Evolutionary conservation across 805 yeast species (phyloP), one percentile per base, ranked within the genome.

Genomic region (Yarrowia alimentaria): DNA sequence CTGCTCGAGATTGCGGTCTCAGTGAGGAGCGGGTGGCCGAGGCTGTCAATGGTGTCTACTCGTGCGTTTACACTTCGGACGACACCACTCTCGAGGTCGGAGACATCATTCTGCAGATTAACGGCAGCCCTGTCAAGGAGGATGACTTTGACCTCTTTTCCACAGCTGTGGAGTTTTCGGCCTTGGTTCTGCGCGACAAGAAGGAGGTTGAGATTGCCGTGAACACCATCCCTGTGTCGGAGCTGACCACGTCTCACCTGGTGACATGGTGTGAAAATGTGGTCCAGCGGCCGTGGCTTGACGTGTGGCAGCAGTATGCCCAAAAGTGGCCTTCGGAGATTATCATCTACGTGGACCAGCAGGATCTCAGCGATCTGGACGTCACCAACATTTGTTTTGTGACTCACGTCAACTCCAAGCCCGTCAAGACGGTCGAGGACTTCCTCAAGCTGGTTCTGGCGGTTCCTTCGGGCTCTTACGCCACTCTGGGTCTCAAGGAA

Each of bases 271-370:
- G 87, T 47, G 96, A 95, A 18, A 81, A 87, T 32, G 67, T 82
- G 6, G 63, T 88, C 29, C 96, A 88, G 62, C 75, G 78, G 24
- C 95, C 96, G 10, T 95, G 86, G 64, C 90, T 83, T 61, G 89
- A 89, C 4, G 95, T 88, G 13, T 78, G 90, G 56, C 95, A 87
- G 68, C 14, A 12, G 8, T 78, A 83, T 19, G 81, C 85, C 76
- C 76, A 76, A 38, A 72, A 76, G 47, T 70, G 86, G 51, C 95
- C 94, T 12, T 81, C 89, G 13, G 78, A 78, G 54, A 40, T 40
- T 32, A 33, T 40, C 13, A 90, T 88, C n/a, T 88, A 86, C 61
- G 80, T 86, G 49, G 80, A 30, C 17, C 86, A 3, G 72, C 78
- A 16, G 76, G 82, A 61, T 75, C 80, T 40, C 74, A 77, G 31